These are phyloP conservation scores for Hyphopichia wangnamkhiaoensis DNA, from an alignment of 1,139 yeast genomes.

Conservation along the genomic window DNA sequence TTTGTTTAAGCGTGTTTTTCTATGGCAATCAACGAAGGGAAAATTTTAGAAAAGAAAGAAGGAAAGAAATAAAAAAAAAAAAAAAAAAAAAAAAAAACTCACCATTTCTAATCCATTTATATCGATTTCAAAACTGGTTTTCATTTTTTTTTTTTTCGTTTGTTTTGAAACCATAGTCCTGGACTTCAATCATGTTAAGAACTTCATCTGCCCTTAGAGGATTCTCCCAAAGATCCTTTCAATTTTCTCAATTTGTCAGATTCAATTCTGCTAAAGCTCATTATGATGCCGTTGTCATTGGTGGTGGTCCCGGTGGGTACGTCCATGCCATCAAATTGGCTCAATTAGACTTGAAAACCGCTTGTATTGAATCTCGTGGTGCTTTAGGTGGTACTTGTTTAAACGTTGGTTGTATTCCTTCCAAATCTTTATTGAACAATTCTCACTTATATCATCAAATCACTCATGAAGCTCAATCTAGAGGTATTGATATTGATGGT, in stretches of 20 bases:
- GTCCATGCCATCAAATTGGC: conserved; percentile 99
- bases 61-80: neutral
- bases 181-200: conserved; percentile 4
- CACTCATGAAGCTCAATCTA: conserved; percentile 74
- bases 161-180: neutral
- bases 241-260: conserved; percentile 35
- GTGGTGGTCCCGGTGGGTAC: conserved; percentile 99
- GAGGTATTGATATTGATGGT: conserved; percentile 86
- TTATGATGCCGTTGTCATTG: conserved; percentile 92
- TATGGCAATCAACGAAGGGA: neutral
- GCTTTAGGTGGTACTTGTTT: conserved; percentile 96
- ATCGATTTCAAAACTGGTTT: neutral
- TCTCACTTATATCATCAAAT: conserved; percentile 91
- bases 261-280: conserved; percentile 40
- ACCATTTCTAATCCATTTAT: no score
- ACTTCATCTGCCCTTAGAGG: conserved; percentile 5
- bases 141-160: neutral
- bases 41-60: no score
- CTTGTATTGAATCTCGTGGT: conserved; percentile 97
- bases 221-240: conserved; percentile 1
- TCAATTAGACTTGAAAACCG: conserved; percentile 90
- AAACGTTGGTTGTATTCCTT: conserved; percentile 98
- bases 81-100: no score
- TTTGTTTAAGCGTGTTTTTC: neutral
- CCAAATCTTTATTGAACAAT: conserved; percentile 93